phyloP scores from a whole-genome alignment of 2,329 filamentous ascomycete genomes.

The Epichloe festucae region DNA sequence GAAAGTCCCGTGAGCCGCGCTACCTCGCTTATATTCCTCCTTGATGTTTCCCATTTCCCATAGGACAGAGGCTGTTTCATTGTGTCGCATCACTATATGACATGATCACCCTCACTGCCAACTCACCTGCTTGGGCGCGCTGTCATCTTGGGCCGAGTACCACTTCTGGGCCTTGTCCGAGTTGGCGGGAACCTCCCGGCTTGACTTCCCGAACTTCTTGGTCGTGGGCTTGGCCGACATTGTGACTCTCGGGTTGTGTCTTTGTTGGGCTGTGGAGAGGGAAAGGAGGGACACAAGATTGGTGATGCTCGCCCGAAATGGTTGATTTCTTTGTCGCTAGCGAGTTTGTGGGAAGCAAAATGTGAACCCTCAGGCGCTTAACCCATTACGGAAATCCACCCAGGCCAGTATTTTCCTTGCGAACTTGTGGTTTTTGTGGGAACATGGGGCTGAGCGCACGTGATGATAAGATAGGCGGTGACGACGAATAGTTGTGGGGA shows the following conservation, averaged over 20 bases:
- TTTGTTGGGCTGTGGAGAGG: slow-evolving; percentile 21
- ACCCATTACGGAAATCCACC: slow-evolving; percentile 14
- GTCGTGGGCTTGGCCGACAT: slow-evolving; percentile 68
- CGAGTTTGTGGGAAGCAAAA: slow-evolving; percentile 32
- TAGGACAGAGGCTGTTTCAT: not conserved
- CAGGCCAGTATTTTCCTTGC: slow-evolving; percentile 7
- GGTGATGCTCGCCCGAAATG: slow-evolving; percentile 27
- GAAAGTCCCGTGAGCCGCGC: no score
- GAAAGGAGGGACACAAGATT: slow-evolving; percentile 24
- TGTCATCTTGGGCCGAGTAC: slow-evolving; percentile 92
- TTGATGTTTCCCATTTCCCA: not conserved
- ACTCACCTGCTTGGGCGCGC: slow-evolving; percentile 89
- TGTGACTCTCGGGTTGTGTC: slow-evolving; percentile 37
- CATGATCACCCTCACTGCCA: slow-evolving; percentile 13
- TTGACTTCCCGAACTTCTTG: slow-evolving; percentile 97
- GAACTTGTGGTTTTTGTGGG: slow-evolving; percentile 6
- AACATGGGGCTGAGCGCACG: slow-evolving; percentile 23
- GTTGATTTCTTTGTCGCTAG: slow-evolving; percentile 29
- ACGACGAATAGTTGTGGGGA: not conserved
- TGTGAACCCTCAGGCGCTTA: slow-evolving; percentile 29
- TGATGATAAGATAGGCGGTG: slow-evolving; percentile 22
- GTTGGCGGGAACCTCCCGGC: slow-evolving; percentile 76
- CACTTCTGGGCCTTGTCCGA: slow-evolving; percentile 95
- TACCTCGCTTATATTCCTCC: not conserved
- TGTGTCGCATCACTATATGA: slow-evolving; percentile 4